Percentiles rank a stretch among this genome's conserved stretches.
These are phyloP conservation scores for Phytophthora ohioensis DNA, from an alignment of 352 stramenopile species.

Conservation along the genomic window DNA sequence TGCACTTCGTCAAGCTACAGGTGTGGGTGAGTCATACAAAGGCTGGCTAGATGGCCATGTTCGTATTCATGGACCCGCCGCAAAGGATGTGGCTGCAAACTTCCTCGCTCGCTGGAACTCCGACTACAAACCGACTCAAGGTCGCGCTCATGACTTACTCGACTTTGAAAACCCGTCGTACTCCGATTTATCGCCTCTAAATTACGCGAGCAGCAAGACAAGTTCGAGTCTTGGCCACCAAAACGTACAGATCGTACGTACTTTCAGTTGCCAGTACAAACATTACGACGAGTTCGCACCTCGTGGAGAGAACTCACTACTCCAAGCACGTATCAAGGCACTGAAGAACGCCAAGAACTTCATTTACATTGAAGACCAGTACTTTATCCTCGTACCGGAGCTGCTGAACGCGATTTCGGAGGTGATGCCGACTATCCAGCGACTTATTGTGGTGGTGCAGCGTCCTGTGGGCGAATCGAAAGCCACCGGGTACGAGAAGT, in stretches of 20 bases:
- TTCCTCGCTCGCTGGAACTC: slow-evolving; percentile 67
- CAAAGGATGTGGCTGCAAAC: slow-evolving; percentile 57
- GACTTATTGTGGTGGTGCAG: slow-evolving; percentile 58
- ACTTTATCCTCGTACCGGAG: slow-evolving; percentile 61
- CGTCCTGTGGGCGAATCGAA: slow-evolving; percentile 23
- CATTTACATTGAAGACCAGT: slow-evolving; percentile 80
- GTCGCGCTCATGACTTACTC: slow-evolving; percentile 40
- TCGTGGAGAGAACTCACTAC: slow-evolving; percentile 53
- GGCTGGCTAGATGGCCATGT: slow-evolving; percentile 64
- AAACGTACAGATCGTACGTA: slow-evolving; percentile 62
- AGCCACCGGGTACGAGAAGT: slow-evolving; percentile 52
- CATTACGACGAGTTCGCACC: slow-evolving; percentile 56
- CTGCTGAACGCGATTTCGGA: slow-evolving; percentile 51
- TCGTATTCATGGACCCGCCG: slow-evolving; percentile 52
- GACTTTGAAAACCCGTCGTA: slow-evolving; percentile 61
- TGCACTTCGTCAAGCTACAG: slow-evolving; percentile 35
- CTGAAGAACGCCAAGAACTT: slow-evolving; percentile 67
- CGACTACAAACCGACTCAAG: slow-evolving; percentile 31
- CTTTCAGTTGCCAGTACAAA: slow-evolving; percentile 63
- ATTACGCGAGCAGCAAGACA: slow-evolving; percentile 22
- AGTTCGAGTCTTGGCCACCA: slow-evolving; percentile 27
- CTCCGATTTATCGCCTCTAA: slow-evolving; percentile 17
- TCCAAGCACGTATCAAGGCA: slow-evolving; percentile 61
- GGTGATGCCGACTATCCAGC: slow-evolving; percentile 51
- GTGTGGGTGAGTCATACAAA: slow-evolving; percentile 46